Evolutionary conservation across 306 rosid species (phyloP).

Genomic region (Sophora flavescens): DNA sequence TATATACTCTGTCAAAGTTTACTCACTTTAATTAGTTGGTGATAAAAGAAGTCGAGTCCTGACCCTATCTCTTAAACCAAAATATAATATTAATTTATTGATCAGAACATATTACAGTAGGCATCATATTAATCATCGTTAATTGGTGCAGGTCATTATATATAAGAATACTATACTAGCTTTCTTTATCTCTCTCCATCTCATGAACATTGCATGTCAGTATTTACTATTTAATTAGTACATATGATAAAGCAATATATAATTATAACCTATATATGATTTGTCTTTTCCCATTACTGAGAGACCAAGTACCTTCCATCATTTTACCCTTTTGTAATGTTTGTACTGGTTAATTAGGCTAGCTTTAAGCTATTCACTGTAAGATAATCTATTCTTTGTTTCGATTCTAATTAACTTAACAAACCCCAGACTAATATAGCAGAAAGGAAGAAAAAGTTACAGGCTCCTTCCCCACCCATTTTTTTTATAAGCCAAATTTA

Average conservation of each 20-base stretch:
- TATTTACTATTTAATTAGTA: conserved; percentile 2
- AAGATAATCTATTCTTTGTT: not conserved
- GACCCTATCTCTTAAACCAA: not conserved
- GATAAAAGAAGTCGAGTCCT: not conserved
- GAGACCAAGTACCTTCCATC: conserved; percentile 24
- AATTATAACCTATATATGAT: conserved; percentile 7
- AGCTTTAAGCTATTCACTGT: not conserved
- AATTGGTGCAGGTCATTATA: not conserved
- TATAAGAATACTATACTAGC: not conserved
- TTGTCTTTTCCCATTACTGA: not conserved
- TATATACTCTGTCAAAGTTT: conserved; percentile 33
- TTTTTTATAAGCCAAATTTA: too few relatives aligned
- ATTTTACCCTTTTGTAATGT: conserved; percentile 15
- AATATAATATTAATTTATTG: conserved; percentile 6
- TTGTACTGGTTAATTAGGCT: not conserved
- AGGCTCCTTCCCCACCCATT: not conserved
- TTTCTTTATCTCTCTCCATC: conserved; percentile 15
- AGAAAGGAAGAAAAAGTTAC: not conserved
- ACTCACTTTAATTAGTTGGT: conserved; percentile 36
- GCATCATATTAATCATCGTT: conserved; percentile 22
- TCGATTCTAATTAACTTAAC: not conserved
- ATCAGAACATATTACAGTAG: not conserved
- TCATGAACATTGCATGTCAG: conserved; percentile 31
- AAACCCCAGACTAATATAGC: not conserved
- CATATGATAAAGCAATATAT: conserved; percentile 16